Conservation (phyloP, 331 rosid genomes). For the Rosa hybrid region DNA sequence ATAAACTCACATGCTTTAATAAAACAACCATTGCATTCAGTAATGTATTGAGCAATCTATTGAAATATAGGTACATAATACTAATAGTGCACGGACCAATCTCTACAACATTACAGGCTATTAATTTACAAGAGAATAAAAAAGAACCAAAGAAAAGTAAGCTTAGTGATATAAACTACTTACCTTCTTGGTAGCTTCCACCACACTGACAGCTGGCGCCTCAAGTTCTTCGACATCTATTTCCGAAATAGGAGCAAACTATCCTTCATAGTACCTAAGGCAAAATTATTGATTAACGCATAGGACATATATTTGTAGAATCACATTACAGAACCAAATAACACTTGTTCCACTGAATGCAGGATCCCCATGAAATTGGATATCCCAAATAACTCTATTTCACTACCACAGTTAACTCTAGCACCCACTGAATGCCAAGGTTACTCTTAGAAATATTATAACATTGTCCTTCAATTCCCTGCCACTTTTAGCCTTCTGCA, state of each 20-base stretch:
- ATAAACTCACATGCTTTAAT: not conserved
- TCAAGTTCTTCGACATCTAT: conserved; percentile 54
- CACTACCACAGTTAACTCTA: not conserved
- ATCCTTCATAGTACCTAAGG: conserved; percentile 91
- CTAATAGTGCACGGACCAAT: not conserved
- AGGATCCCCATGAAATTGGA: not conserved
- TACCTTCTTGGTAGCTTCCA: conserved; percentile 92
- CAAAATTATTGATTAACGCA: not conserved
- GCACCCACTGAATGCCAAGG: not conserved
- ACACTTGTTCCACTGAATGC: not conserved
- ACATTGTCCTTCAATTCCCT: not conserved
- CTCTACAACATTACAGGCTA: not conserved
- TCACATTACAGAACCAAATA: not conserved
- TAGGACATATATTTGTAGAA: not conserved
- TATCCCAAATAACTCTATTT: not conserved
- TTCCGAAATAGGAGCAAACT: conserved; percentile 77
- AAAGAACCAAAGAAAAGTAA: not conserved
- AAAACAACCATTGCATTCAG: not conserved
- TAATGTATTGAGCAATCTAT: not conserved
- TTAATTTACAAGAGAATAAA: not conserved
- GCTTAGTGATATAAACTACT: not conserved
- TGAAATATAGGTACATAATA: not conserved
- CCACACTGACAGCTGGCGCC: conserved; percentile 48
- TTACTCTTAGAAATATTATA: not conserved
- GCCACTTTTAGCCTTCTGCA: not conserved